Conservation (phyloP, 2,329 filamentous ascomycete species). For the Xylariales sp. region DNA sequence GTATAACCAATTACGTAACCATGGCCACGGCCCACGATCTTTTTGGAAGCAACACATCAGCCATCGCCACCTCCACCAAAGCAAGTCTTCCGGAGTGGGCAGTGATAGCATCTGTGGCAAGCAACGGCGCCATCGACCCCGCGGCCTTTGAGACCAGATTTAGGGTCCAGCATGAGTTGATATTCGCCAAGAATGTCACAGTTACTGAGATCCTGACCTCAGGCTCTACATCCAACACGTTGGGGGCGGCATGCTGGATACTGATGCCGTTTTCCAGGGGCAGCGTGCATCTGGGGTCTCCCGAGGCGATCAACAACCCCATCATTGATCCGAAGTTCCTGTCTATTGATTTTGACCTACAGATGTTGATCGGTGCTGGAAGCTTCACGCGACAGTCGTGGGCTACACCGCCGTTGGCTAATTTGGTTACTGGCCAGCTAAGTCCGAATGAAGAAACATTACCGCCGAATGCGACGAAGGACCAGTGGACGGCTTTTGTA, state of each 20-base stretch:
- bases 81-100: conserved; percentile 18
- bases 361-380: too few relatives aligned
- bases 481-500: too few relatives aligned
- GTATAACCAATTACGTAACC: neutral
- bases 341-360: too few relatives aligned
- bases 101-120: conserved; percentile 8
- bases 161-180: conserved; percentile 33
- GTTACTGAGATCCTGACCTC: conserved; percentile 38
- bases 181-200: conserved; percentile 34
- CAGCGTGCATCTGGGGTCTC: conserved; percentile 29
- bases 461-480: too few relatives aligned
- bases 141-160: conserved; percentile 3
- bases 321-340: too few relatives aligned
- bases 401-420: too few relatives aligned
- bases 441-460: too few relatives aligned
- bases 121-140: conserved; percentile 15
- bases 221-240: conserved; percentile 17
- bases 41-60: conserved; percentile 19
- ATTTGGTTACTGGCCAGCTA: too few relatives aligned
- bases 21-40: conserved; percentile 15
- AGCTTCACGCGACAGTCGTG: too few relatives aligned
- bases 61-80: conserved; percentile 12
- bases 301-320: too few relatives aligned
- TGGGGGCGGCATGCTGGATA: conserved; percentile 28
- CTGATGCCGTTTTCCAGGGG: conserved; percentile 28